These are phyloP conservation scores for Anthostomella pinea DNA, from an alignment of 2,329 filamentous ascomycete species.

Conservation along the genomic window DNA sequence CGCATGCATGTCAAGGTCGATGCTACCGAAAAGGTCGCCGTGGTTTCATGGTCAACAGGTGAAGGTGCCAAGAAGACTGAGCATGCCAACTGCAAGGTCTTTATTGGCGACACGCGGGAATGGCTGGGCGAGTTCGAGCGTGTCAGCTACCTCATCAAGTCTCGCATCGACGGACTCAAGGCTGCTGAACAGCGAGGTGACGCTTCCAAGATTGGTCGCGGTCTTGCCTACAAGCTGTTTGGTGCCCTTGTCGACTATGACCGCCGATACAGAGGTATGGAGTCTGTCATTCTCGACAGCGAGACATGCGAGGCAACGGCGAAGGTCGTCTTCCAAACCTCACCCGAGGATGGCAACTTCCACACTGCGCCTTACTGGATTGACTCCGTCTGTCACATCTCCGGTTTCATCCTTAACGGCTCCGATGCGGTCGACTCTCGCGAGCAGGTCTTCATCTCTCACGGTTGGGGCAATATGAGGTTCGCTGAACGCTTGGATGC, in stretches of 20 bases:
- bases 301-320: slow-evolving; percentile 53
- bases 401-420: slow-evolving; percentile 60
- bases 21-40: slow-evolving; percentile 50
- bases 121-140: slow-evolving; percentile 67
- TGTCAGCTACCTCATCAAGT: slow-evolving; percentile 66
- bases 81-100: slow-evolving; percentile 61
- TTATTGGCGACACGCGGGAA: slow-evolving; percentile 56
- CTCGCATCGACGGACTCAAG: slow-evolving; percentile 55
- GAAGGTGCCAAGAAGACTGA: slow-evolving; percentile 57
- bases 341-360: slow-evolving; percentile 47
- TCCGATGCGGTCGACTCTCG: slow-evolving; percentile 54
- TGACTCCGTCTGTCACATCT: slow-evolving; percentile 57
- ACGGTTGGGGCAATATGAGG: slow-evolving; percentile 55
- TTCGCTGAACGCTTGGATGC: slow-evolving; percentile 45
- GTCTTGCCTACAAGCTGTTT: slow-evolving; percentile 74
- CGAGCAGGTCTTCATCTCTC: slow-evolving; percentile 56
- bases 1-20: slow-evolving; percentile 60
- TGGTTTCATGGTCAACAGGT: slow-evolving; percentile 57
- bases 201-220: slow-evolving; percentile 70
- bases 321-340: slow-evolving; percentile 48
- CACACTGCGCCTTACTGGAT: slow-evolving; percentile 59
- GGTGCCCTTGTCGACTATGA: slow-evolving; percentile 55
- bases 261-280: slow-evolving; percentile 53
- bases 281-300: slow-evolving; percentile 55
- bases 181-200: slow-evolving; percentile 62